Evolutionary conservation across 176 grass and related monocot genomes (phyloP).

Genomic region (Musa beccarii): DNA sequence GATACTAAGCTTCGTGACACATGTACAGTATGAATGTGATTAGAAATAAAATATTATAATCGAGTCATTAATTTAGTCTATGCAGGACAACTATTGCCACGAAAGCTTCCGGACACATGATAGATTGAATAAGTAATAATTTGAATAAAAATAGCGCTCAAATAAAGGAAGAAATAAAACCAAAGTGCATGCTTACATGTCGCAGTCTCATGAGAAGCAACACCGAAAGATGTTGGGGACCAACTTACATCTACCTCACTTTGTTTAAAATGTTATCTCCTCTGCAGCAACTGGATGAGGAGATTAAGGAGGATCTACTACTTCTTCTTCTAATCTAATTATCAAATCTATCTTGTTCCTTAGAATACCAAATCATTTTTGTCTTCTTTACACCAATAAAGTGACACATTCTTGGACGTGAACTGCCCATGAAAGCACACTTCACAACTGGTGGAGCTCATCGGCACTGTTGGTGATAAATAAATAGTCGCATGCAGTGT

Average conservation of each 20-base stretch:
- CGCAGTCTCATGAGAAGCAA: neutral
- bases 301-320: neutral
- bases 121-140: neutral
- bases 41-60: too few relatives aligned
- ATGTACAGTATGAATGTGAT: too few relatives aligned
- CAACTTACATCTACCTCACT: neutral
- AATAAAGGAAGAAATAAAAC: neutral
- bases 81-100: too few relatives aligned
- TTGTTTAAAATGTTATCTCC: neutral
- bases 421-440: too few relatives aligned
- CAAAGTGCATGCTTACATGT: neutral
- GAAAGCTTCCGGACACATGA: too few relatives aligned
- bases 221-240: neutral
- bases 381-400: neutral
- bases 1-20: too few relatives aligned
- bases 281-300: neutral
- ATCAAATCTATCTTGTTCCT: neutral
- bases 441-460: too few relatives aligned
- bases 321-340: neutral
- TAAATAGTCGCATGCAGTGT: too few relatives aligned
- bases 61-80: too few relatives aligned
- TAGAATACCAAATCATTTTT: neutral
- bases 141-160: neutral
- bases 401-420: neutral
- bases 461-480: too few relatives aligned